Evolutionary conservation across 352 stramenopile species (phyloP), one percentile per base, ranked within the genome.

Genomic region (Hyaloperonospora arabidopsidis): DNA sequence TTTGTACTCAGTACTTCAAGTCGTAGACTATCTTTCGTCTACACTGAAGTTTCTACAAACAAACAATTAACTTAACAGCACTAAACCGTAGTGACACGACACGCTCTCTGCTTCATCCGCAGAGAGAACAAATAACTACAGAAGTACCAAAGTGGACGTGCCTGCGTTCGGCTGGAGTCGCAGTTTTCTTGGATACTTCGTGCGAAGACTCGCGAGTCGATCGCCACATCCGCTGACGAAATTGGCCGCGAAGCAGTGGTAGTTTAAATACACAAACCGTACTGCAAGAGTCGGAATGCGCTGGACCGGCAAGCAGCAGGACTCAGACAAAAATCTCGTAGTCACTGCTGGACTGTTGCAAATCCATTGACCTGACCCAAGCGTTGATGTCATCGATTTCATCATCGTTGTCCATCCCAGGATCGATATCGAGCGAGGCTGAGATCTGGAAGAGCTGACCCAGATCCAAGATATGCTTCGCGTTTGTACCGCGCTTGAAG

Each of bases 391-490:
- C 23, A 15, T 28, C 18, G 7, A 43, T 4, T 19, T 60, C 52
- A 32, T 52, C 49, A 15, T 57, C 45, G 19, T n/a, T 29, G 12
- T 55, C 45, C 1, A 38, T 22, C 17, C 58, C 40, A 3, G 49
- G 43, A 14, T n/a, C 50, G n/a, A n/a, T 28, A 32, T 59, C 22
- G 5, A 54, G 39, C 5, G 48, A 15, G 2, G 32, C 15, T 34
- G 59, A 57, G 6, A 68, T 48, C 25, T 67, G 52, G n/a, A 64
- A 72, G 12, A 75, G 41, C n/a, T 70, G 49, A 46, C 65, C 61
- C 15, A 68, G 21, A 53, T 75, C 51, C 17, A 70, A 47, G 11
- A 45, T 63, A 44, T 57, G 54, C 25, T 68, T 67, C 50, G 63
- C 38, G 14, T 60, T 72, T 23, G 53, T 60, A 18, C 67, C 59